A percentile compares a stretch with the other conserved stretches of the same genome.
Conservation (phyloP, 192 early-diverging fungal species). For the Coemansia sp. region DNA sequence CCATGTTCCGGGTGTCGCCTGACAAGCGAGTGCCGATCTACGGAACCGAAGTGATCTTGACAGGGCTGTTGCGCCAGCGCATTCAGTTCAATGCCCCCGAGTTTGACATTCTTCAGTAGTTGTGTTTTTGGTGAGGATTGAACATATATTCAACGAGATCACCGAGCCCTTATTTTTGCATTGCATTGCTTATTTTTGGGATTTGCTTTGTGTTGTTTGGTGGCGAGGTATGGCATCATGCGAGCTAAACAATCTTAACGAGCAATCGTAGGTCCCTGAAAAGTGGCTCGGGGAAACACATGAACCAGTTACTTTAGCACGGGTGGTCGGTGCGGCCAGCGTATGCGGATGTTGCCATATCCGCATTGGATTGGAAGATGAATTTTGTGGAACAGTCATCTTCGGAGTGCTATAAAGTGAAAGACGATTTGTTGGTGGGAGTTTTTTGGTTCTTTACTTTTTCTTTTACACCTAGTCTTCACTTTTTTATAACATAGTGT, state of each 20-base stretch:
- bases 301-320: background rate
- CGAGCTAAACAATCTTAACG: too few species aligned
- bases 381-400: background rate
- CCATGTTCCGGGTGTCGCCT: constrained; percentile 12
- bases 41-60: constrained; percentile 31
- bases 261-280: too few species aligned
- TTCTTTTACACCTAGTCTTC: background rate
- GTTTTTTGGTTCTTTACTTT: background rate
- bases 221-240: too few species aligned
- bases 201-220: background rate
- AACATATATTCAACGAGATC: too few species aligned
- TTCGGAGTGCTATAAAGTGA: background rate
- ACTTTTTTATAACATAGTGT: background rate
- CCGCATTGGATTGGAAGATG: background rate
- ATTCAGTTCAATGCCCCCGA: constrained; percentile 19
- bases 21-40: constrained; percentile 25
- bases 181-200: background rate
- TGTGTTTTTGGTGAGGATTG: background rate
- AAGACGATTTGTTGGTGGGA: background rate
- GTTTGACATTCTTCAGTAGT: constrained; percentile 8
- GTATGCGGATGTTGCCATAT: background rate
- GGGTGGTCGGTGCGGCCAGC: background rate
- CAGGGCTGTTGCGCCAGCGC: constrained; percentile 40
- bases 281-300: background rate
- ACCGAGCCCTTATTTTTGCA: too few species aligned